Evolutionary conservation across 768 basidiomycete species (phyloP).

Genomic region (Agaricus bisporus): DNA sequence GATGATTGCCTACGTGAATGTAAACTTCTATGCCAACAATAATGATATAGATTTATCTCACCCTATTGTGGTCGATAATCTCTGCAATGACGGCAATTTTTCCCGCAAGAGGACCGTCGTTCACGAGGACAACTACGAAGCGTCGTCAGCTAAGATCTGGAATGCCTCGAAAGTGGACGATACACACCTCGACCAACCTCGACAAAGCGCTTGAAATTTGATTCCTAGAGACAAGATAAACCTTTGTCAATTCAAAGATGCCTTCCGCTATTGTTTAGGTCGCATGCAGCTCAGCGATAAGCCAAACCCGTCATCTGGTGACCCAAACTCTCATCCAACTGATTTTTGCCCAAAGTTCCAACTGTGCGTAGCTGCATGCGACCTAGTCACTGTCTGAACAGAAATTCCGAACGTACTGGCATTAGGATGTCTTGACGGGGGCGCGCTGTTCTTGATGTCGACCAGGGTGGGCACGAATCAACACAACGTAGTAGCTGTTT

Average conservation of each 20-base stretch:
- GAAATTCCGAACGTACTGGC: conserved; percentile 5
- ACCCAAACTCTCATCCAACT: conserved; percentile 5
- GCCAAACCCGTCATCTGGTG: conserved; percentile 2
- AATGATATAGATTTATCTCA: conserved; percentile 30
- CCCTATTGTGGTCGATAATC: conserved; percentile 99
- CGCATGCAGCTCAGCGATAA: not conserved
- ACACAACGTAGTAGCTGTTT: not conserved
- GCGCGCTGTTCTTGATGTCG: conserved; percentile 9
- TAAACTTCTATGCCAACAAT: not conserved
- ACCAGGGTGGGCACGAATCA: not conserved
- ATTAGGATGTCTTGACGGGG: conserved; percentile 8
- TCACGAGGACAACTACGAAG: conserved; percentile 84
- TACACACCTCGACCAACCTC: conserved; percentile 90
- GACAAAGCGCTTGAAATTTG: conserved; percentile 95
- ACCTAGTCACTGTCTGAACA: not conserved
- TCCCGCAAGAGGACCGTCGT: conserved; percentile 77
- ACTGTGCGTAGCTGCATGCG: not conserved
- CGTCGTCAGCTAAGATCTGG: not conserved
- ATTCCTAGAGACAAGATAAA: conserved; percentile 40
- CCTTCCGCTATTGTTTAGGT: not conserved
- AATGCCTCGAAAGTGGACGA: too few species aligned
- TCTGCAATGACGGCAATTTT: conserved; percentile 94
- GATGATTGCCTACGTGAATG: conserved; percentile 70
- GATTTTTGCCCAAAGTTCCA: conserved; percentile 1
- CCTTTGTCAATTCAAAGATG: not conserved